Evolutionary conservation across 495 filamentous ascomycete species (phyloP).

Genomic region (Aspergillus avenaceus): DNA sequence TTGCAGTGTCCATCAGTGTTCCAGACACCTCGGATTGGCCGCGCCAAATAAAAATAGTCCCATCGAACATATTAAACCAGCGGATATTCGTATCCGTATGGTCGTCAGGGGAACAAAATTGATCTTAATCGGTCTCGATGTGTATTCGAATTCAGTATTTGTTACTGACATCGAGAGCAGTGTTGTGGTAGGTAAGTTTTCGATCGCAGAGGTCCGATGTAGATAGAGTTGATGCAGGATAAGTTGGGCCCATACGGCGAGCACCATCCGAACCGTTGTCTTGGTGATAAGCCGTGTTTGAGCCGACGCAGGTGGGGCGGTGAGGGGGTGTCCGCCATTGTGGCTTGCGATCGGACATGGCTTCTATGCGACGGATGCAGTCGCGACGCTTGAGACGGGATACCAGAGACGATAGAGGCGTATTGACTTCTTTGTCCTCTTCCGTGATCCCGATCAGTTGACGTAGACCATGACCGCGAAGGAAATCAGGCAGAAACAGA

Average conservation of each 20-base stretch:
- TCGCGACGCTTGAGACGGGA: no score
- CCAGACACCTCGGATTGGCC: neutral
- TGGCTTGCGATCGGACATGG: no score
- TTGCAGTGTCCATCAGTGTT: neutral
- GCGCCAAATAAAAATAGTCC: neutral
- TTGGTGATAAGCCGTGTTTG: neutral
- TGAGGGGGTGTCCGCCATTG: neutral
- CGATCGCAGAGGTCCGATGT: neutral
- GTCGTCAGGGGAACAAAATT: neutral
- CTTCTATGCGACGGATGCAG: no score
- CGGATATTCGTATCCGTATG: neutral
- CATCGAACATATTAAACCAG: neutral
- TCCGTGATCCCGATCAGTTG: slow-evolving; percentile 16
- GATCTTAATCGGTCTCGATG: no score
- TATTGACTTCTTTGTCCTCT: neutral
- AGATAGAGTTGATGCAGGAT: neutral
- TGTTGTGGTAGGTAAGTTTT: neutral
- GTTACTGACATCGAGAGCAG: no score
- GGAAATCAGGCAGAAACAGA: slow-evolving; percentile 42
- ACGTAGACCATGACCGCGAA: slow-evolving; percentile 41
- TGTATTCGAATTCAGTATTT: neutral
- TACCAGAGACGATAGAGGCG: neutral
- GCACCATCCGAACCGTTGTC: neutral
- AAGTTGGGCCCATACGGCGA: neutral
- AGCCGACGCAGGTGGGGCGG: neutral